Conservation (phyloP, 768 basidiomycete species). For the Cyclocybe cylindracea region DNA sequence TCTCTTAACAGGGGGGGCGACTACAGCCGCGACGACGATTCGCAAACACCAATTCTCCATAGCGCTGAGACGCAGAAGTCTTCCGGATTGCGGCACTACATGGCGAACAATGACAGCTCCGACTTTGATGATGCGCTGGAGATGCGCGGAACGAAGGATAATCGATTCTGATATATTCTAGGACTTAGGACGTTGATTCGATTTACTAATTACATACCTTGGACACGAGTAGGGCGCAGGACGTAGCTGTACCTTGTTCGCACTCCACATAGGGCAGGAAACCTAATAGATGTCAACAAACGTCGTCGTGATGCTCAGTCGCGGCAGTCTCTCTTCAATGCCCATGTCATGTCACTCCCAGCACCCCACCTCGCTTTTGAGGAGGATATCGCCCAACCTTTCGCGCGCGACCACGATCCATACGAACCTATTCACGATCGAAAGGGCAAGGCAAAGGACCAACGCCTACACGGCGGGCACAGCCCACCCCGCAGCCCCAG, state of each 20-base stretch:
- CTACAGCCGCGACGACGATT: conserved; percentile 51
- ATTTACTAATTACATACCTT: conserved; percentile 1
- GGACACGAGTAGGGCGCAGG: neutral
- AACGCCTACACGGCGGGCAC: conserved; percentile 26
- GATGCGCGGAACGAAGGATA: conserved; percentile 39
- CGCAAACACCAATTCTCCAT: conserved; percentile 53
- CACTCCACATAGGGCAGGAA: neutral
- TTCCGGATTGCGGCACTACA: conserved; percentile 55
- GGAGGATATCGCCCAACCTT: conserved; percentile 40
- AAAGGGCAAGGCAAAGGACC: conserved; percentile 32
- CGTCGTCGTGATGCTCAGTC: conserved; percentile 1
- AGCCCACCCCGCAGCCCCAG: conserved; percentile 24
- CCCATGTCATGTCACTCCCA: conserved; percentile 30
- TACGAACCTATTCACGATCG: conserved; percentile 1
- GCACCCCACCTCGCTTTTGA: conserved; percentile 39
- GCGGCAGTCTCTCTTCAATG: conserved; percentile 3
- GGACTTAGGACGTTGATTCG: conserved; percentile 1
- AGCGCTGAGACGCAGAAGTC: conserved; percentile 45
- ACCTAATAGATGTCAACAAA: conserved; percentile 18
- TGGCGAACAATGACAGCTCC: conserved; percentile 48
- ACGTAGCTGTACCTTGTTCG: neutral
- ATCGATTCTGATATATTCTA: conserved; percentile 32
- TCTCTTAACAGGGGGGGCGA: conserved; percentile 44
- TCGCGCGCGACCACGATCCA: conserved; percentile 8
- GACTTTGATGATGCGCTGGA: conserved; percentile 52